phyloP scores from a whole-genome alignment of 2,329 filamentous ascomycete genomes.

The Myriosclerotinia scirpicola region DNA sequence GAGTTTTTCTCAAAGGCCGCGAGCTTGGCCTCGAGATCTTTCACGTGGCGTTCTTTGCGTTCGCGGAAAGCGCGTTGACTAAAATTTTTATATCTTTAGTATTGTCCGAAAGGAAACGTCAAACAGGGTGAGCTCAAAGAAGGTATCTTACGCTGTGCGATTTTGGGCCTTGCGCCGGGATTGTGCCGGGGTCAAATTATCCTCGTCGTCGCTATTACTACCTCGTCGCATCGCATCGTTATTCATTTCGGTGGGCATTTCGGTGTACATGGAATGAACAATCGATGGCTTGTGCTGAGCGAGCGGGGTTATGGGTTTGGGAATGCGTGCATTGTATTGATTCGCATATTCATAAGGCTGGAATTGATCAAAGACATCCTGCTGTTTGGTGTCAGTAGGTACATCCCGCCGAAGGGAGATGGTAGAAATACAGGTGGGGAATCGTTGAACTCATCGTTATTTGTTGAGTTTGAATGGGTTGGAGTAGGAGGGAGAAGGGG shows the following conservation, averaged over 20 bases:
- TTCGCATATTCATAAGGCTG: conserved; percentile 38
- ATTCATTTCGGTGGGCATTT: conserved; percentile 34
- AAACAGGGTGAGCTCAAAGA: conserved; percentile 10
- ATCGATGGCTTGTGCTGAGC: conserved; percentile 36
- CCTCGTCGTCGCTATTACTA: conserved; percentile 48
- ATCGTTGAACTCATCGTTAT: conserved; percentile 49
- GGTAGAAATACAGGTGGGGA: conserved; percentile 43
- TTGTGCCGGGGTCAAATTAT: conserved; percentile 56
- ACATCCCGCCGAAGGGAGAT: neutral
- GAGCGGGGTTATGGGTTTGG: conserved; percentile 35
- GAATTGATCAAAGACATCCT: conserved; percentile 39
- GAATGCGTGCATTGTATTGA: conserved; percentile 29
- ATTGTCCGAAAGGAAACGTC: neutral
- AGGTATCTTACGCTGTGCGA: conserved; percentile 64
- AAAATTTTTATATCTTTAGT: neutral
- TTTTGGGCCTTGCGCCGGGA: conserved; percentile 69
- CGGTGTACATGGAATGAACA: conserved; percentile 34
- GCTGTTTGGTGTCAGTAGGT: conserved; percentile 32
- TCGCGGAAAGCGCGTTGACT: conserved; percentile 96
- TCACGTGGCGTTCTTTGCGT: conserved; percentile 91
- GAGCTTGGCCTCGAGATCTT: conserved; percentile 87
- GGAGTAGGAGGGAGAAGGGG: conserved; percentile 47
- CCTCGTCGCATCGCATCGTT: conserved; percentile 35
- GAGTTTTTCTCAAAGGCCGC: conserved; percentile 73
- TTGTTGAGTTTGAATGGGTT: conserved; percentile 42